Evolutionary conservation across 2,329 filamentous ascomycete species (phyloP).

Genomic region (Beauveria varroae): DNA sequence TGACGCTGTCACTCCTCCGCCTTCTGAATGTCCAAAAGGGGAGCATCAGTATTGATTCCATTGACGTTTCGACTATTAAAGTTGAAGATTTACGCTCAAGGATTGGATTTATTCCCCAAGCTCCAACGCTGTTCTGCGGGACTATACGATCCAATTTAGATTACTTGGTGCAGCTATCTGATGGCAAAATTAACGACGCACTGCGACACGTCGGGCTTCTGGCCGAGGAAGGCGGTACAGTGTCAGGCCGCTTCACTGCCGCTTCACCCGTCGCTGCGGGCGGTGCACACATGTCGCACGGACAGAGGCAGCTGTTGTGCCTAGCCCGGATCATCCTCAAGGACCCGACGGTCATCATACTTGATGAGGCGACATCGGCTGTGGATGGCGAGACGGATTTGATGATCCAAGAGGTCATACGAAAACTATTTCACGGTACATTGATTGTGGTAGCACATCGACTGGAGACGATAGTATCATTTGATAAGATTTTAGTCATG

Average conservation of each 20-base stretch:
- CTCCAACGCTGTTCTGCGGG: background rate
- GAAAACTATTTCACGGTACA: background rate
- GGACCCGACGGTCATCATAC: background rate
- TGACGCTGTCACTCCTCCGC: constrained; percentile 3
- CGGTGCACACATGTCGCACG: background rate
- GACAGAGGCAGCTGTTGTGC: constrained; percentile 4
- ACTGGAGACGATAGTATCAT: background rate
- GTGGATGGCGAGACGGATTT: constrained; percentile 6
- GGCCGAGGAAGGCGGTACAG: background rate
- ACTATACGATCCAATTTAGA: background rate
- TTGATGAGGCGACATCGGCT: constrained; percentile 4
- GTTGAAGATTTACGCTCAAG: constrained; percentile 5
- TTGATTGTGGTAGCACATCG: background rate
- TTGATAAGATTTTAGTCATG: background rate
- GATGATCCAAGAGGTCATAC: background rate
- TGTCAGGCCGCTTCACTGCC: background rate
- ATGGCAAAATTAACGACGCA: background rate
- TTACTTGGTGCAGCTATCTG: background rate
- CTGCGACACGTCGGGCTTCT: background rate
- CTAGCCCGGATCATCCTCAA: constrained; percentile 5
- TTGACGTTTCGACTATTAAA: constrained; percentile 3
- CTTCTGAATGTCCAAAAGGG: background rate
- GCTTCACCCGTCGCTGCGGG: background rate
- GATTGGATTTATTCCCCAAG: constrained; percentile 3
- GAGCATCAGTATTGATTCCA: constrained; percentile 6